A percentile compares a stretch with the other conserved stretches of the same genome.
Conservation (phyloP, 2,329 filamentous ascomycete species). For the Beauveria sp. region DNA sequence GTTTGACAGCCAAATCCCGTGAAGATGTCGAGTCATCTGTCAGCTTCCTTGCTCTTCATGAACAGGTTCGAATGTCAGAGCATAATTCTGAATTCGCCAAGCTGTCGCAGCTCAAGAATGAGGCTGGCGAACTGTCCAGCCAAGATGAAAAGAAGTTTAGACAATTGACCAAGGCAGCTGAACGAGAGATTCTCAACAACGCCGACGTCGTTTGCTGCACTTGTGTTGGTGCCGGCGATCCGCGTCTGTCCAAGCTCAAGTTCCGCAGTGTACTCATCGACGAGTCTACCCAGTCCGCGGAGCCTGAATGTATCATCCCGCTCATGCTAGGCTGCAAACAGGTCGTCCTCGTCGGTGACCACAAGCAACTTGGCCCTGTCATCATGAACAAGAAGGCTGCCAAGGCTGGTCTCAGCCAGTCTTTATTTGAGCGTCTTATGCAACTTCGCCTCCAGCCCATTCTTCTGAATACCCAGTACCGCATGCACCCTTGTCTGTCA, state of each 20-base stretch:
- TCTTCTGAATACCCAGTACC: constrained; percentile 92
- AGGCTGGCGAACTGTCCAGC: constrained; percentile 84
- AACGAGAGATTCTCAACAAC: constrained; percentile 89
- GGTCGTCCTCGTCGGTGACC: constrained; percentile 95
- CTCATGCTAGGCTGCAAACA: constrained; percentile 96
- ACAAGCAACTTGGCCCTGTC: constrained; percentile 94
- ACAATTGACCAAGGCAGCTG: constrained; percentile 84
- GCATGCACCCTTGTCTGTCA: constrained; percentile 96
- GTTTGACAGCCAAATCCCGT: constrained; percentile 95
- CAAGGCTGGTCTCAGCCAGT: constrained; percentile 95
- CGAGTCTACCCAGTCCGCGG: constrained; percentile 95
- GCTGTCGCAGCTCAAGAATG: constrained; percentile 84
- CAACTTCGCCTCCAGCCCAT: constrained; percentile 87
- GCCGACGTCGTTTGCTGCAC: constrained; percentile 99
- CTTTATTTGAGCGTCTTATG: constrained; percentile 93
- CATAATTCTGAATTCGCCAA: constrained; percentile 91
- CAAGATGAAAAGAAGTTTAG: constrained; percentile 99
- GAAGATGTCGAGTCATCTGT: constrained; percentile 99
- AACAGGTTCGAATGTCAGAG: constrained; percentile 96
- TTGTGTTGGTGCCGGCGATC: constrained; percentile 94
- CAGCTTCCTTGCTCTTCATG: constrained; percentile 87
- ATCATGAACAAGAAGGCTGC: constrained; percentile 99
- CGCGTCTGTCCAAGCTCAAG: constrained; percentile 91
- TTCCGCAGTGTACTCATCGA: constrained; percentile 97
- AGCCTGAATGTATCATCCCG: constrained; percentile 98